Conservation (phyloP, 2,329 filamentous ascomycete species). For the Monilinia aucupariae region DNA sequence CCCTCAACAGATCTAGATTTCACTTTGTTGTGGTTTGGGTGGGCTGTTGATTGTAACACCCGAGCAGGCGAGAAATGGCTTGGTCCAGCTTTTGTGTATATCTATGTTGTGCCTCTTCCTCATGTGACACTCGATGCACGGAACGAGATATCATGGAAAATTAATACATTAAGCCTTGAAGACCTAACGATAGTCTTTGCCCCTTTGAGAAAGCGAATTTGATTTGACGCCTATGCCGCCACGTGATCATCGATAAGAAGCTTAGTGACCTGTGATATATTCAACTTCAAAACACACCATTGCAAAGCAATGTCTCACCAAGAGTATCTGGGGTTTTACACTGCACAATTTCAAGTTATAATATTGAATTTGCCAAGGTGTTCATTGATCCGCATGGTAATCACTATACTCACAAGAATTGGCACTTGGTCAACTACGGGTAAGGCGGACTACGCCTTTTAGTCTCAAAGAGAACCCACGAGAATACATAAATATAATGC, state of each 20-base stretch:
- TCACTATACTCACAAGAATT: background rate
- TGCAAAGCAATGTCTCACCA: no score
- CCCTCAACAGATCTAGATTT: no score
- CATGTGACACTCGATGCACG: no score
- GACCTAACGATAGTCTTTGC: background rate
- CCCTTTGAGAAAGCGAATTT: background rate
- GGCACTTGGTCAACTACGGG: background rate
- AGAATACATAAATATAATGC: background rate
- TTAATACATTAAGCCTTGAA: background rate
- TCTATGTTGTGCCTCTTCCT: background rate
- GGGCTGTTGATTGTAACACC: background rate
- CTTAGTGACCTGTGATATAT: background rate
- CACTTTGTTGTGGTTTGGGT: background rate
- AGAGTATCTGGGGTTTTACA: background rate
- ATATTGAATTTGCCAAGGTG: background rate
- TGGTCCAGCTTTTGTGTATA: background rate
- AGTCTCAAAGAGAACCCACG: background rate
- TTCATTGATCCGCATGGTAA: background rate
- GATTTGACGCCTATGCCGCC: background rate
- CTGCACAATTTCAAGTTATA: background rate
- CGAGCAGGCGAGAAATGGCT: background rate
- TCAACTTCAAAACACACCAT: background rate
- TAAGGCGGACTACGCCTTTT: background rate
- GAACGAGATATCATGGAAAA: background rate
- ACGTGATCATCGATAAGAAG: constrained; percentile 12